These are phyloP conservation scores for Rhizopogon salebrosus DNA, from an alignment of 768 basidiomycete genomes.

Conservation along the genomic window DNA sequence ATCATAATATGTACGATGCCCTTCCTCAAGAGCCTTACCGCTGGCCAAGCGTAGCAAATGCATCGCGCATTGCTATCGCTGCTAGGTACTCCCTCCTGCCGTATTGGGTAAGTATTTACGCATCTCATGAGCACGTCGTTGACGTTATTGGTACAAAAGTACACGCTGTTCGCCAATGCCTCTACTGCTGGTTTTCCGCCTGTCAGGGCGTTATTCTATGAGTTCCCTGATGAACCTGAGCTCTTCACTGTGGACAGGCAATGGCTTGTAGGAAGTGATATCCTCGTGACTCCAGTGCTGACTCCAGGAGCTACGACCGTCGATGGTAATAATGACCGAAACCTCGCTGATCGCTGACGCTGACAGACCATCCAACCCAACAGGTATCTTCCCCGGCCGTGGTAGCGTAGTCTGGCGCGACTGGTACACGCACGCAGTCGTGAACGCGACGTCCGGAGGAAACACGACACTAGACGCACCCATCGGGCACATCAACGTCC, in stretches of 20 bases:
- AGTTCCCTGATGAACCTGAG: constrained; percentile 69
- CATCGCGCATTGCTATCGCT: constrained; percentile 66
- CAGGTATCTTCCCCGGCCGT: constrained; percentile 63
- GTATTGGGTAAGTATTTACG: constrained; percentile 57
- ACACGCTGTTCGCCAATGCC: constrained; percentile 67
- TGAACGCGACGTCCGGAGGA: constrained; percentile 36
- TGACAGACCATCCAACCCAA: too few relatives aligned
- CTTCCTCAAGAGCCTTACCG: constrained; percentile 72
- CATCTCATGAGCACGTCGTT: not conserved
- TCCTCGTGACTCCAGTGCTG: constrained; percentile 75
- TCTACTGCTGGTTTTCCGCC: constrained; percentile 63
- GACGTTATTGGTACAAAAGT: constrained; percentile 34
- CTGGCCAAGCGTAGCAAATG: constrained; percentile 76
- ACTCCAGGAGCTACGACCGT: constrained; percentile 64
- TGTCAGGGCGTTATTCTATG: constrained; percentile 70
- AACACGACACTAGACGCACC: constrained; percentile 56
- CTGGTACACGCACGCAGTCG: constrained; percentile 63
- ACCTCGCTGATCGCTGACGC: too few relatives aligned
- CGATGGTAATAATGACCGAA: constrained; percentile 44
- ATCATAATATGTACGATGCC: constrained; percentile 64
- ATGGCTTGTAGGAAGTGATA: constrained; percentile 66
- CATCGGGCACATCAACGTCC: constrained; percentile 71
- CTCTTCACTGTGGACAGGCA: constrained; percentile 59
- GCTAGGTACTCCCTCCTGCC: constrained; percentile 68
- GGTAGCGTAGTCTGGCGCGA: constrained; percentile 63